Evolutionary conservation across 2,329 filamentous ascomycete species (phyloP), one percentile per base, ranked within the genome.

Genomic region (Diaporthe longicolla): DNA sequence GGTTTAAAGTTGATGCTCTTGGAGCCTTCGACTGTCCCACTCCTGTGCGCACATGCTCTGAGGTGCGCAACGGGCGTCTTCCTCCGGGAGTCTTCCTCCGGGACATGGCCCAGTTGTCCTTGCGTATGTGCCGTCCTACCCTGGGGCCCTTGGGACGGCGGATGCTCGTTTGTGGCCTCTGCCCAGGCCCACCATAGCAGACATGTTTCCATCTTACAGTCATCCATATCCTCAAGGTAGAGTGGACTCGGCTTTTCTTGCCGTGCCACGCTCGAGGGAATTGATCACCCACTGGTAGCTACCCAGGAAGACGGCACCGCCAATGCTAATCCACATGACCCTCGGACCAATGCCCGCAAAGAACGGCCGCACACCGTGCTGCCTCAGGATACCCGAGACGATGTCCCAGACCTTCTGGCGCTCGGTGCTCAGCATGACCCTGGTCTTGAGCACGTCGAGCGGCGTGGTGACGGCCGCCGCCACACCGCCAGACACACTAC

Each of bases 361-460:
- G 82, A 95, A 95, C 0, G 92, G 92, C 75, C 88, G 84, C 7
- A 90, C 81, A 1, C 94, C 93, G 76, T 91, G 89, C 72, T 92
- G 88, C 65, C 83, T 85, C 80, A 92, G 85, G 73, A 98, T 93
- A 26, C 87, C 85, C 70, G 85, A 86, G 76, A 96, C 85, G 75
- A 98, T 87, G 6, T 83, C 82, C 45, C 85, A 82, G 76, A 91
- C 88, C 17, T 87, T 89, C 81, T 89, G 90, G 78, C 87, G 90
- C 86, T 92, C 90, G 79, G 91, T 89, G 19, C 94, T 93, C 78
- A 99, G 86, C 97, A 99, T 99, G 84, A 98, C 93, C 77, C 97
- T 88, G 77, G 97, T 99, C 90, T 99, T 99, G 78, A 99, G 87
- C 76, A 99, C 97, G 84, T 99, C 97, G 76, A 99, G 85, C 52